Evolutionary conservation across 2,329 filamentous ascomycete species (phyloP), one percentile per base, ranked within the genome.

Genomic region (Colletotrichum orbiculare): DNA sequence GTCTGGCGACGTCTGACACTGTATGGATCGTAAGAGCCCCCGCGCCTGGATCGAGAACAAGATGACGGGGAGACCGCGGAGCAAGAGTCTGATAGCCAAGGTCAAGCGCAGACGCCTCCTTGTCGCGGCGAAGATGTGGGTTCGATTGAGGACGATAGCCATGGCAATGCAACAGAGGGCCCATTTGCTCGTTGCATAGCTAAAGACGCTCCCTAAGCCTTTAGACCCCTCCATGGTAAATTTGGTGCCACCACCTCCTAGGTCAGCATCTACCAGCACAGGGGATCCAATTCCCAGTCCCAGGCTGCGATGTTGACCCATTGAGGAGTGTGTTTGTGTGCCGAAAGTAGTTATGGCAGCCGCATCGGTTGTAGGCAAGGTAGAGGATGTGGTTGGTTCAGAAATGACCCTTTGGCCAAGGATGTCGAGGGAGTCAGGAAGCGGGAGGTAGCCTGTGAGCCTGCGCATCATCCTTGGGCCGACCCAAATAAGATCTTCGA

Each of bases 101-200:
- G 86, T 85, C 2, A 98, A 83, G 9, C 86, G 85, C n/a, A 97
- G 82, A 57, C 92, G 89, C 57, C 94, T 87, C 67, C 96, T 86
- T 12, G 93, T 95, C 0, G 94, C 95, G 46, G 94, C 95, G 77
- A 97, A 98, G 71, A 98, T 96, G 64, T 94, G 90, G 7, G 96
- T 96, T 62, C 96, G 89, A 75, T 98, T 98, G 33, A 98, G 83
- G 63, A 97, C 81, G 64, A 98, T 87, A 25, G 93, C 93, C 83
- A 95, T 92, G 42, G 90, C 87, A 71, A 98, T 89, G 71, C 94
- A 97, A 56, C 90, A 89, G 63, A 98, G 81, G 1, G 95, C 94
- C 96, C 96, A 98, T 77, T 91, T 91, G 77, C 93, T 96, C 1
- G 92, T 96, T 47, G 94, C 84, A 77, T 98, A 99, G 71, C 89